Conservation (phyloP, 805 yeast species). For the Candida palmyrensis region DNA sequence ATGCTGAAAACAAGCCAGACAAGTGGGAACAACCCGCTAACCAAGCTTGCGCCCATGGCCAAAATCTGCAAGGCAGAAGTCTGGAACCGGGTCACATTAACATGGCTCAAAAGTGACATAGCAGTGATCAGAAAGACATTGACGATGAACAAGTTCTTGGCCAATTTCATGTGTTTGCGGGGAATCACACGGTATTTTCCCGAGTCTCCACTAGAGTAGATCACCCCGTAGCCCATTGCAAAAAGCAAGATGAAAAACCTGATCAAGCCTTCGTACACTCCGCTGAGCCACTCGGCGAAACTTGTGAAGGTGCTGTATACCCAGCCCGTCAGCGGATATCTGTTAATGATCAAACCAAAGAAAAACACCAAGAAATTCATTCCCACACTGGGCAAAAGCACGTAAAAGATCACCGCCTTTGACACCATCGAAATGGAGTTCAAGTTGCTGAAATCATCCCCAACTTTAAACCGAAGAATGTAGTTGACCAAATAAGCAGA, state of each 20-base stretch:
- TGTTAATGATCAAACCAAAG: too few species aligned
- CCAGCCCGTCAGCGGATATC: too few species aligned
- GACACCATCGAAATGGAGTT: slow-evolving; percentile 24
- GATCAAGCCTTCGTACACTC: slow-evolving; percentile 5
- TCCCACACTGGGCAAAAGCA: slow-evolving; percentile 16
- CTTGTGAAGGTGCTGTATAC: too few species aligned
- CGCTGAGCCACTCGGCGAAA: slow-evolving; percentile 3
- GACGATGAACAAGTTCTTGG: background rate
- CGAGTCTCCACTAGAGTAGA: slow-evolving; percentile 19
- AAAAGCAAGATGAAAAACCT: slow-evolving; percentile 17
- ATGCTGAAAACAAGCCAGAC: slow-evolving; percentile 13
- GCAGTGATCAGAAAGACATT: background rate
- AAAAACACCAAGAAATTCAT: background rate
- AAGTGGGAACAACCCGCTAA: slow-evolving; percentile 5
- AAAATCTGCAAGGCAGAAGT: background rate
- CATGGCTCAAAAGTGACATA: background rate
- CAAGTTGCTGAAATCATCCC: slow-evolving; percentile 21
- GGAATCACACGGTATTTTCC: slow-evolving; percentile 14
- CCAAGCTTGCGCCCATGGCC: background rate
- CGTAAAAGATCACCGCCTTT: slow-evolving; percentile 20
- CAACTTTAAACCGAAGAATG: slow-evolving; percentile 20
- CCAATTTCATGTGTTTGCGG: slow-evolving; percentile 6
- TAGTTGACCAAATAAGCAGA: slow-evolving; percentile 19
- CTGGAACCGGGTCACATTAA: background rate
- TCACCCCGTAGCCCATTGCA: slow-evolving; percentile 32